These are phyloP conservation scores for Xerocomus nothofagi DNA, from an alignment of 1,284 basidiomycete species.

Conservation along the genomic window DNA sequence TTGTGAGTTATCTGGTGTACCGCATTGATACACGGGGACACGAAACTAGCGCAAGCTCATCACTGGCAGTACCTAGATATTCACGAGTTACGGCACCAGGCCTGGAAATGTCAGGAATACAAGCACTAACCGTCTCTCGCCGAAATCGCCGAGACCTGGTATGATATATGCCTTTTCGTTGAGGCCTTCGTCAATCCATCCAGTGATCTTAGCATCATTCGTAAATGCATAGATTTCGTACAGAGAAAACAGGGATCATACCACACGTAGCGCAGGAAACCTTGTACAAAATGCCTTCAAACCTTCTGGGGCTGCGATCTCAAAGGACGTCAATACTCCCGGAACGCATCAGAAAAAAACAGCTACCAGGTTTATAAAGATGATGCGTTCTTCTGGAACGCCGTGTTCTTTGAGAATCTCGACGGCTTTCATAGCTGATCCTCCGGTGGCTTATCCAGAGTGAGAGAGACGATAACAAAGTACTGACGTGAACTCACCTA, in stretches of 20 bases:
- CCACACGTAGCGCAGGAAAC: constrained; percentile 83
- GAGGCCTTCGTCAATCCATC: constrained; percentile 95
- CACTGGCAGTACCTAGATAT: constrained; percentile 25
- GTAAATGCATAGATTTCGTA: not conserved
- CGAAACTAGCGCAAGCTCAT: not conserved
- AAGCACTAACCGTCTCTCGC: constrained; percentile 70
- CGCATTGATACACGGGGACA: not conserved
- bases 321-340: constrained; percentile 3
- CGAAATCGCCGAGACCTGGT: constrained; percentile 90
- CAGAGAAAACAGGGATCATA: constrained; percentile 41
- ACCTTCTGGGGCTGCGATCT: constrained; percentile 94
- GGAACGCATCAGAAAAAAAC: not conserved
- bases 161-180: constrained; percentile 91
- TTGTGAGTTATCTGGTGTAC: not conserved
- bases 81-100: not conserved
- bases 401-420: constrained; percentile 91
- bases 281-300: constrained; percentile 78
- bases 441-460: constrained; percentile 83
- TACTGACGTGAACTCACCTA: constrained; percentile 56
- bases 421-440: constrained; percentile 96
- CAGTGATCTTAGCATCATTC: constrained; percentile 67
- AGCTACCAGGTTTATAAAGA: constrained; percentile 92
- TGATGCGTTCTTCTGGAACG: constrained; percentile 87
- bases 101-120: not conserved
- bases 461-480: not conserved